Evolutionary conservation across 2,329 filamentous ascomycete genomes (phyloP), one percentile per base, ranked within the genome.

Genomic region (Penicillium sclerotiorum): DNA sequence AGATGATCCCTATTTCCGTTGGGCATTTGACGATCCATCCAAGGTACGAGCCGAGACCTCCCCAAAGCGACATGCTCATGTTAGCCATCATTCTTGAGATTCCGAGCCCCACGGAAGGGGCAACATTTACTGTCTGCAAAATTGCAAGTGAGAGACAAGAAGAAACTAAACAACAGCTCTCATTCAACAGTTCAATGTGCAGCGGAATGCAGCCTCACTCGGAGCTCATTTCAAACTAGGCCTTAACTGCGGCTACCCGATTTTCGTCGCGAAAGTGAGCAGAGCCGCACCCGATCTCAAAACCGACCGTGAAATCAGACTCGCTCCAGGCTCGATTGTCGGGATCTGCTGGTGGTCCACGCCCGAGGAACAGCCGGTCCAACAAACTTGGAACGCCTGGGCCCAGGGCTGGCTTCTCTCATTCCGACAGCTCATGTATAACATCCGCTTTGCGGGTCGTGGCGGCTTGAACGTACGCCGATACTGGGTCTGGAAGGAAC

Each of bases 271-370:
- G 8, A 86, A 85, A 68, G 80, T 86, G 56, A 70, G 77, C 4
- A 72, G 75, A 0, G 73, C 48, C 45, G 18, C 57, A 18, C 47
- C 47, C 45, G 61, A 66, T 41, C 56, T 45, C 8, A 57, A 59
- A 22, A 44, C 35, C 28, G 43, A 58, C 21, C 52, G 12, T n/a
- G 49, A 54, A 2, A 30, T 53, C 21, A 47, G 47, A 13, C 15
- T 57, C 13, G 21, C 49, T n/a, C 45, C 53, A 8, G 60, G 58
- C 33, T 78, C 80, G 49, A 78, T 89, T 28, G 77, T 89, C 22
- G 87, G 87, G 8, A 84, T 88, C 20, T 83, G 85, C 49, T 89
- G 88, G 80, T 90, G 87, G 87, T 73, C 88, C 45, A 78, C 78
- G 1, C 87, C 87, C 0, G 76, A 75, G 12, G 71, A 72, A 0